phyloP scores from a whole-genome alignment of 345 rosid species.

The Citrus hindsii region DNA sequence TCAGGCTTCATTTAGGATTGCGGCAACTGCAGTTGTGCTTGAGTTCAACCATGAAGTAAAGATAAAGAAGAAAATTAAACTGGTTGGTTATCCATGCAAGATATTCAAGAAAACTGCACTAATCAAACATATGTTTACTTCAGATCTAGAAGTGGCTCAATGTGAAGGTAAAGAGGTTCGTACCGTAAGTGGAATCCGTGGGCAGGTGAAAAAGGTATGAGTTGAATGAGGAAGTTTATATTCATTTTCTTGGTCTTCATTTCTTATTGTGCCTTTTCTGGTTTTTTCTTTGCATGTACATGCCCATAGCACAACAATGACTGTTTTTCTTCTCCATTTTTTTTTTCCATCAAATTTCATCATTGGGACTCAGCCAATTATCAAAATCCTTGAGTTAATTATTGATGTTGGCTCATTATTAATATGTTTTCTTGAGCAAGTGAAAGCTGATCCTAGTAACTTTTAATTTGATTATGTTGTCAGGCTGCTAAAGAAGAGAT shows the following conservation, averaged over 20 bases:
- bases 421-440: not conserved
- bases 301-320: not conserved
- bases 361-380: not conserved
- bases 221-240: not conserved
- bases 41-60: too few species aligned
- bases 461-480: not conserved
- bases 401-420: not conserved
- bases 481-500: conserved; percentile 89
- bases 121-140: too few species aligned
- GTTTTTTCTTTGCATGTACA: not conserved
- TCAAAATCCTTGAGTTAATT: not conserved
- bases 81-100: conserved; percentile 56
- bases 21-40: too few species aligned
- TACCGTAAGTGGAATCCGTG: too few species aligned
- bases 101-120: conserved; percentile 19
- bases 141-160: too few species aligned
- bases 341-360: not conserved
- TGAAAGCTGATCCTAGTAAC: not conserved
- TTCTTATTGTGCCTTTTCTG: too few species aligned
- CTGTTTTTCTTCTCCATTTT: not conserved
- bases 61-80: too few species aligned
- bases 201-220: conserved; percentile 37
- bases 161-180: too few species aligned
- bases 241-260: too few species aligned
- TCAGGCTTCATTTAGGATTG: too few species aligned